A percentile compares a stretch with the other conserved stretches of the same genome.
These are phyloP conservation scores for Helotiales sp. DNA, from an alignment of 2,329 filamentous ascomycete species.

Conservation along the genomic window DNA sequence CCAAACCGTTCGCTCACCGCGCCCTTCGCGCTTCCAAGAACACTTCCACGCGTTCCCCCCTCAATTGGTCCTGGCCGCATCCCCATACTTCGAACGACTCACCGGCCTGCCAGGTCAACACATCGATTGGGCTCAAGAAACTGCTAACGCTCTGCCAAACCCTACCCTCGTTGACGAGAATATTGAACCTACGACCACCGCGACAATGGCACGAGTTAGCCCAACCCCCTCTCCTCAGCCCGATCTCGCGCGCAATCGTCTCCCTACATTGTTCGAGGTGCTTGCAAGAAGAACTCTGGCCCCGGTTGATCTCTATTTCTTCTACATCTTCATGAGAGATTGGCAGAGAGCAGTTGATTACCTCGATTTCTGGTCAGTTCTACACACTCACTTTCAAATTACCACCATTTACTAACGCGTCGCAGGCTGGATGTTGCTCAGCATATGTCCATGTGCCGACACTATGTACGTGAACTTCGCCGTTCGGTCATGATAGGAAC, in stretches of 20 bases:
- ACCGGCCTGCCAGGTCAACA: too few species aligned
- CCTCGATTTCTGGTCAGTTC: slow-evolving; percentile 88
- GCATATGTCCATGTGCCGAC: slow-evolving; percentile 95
- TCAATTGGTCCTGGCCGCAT: too few species aligned
- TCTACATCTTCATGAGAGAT: slow-evolving; percentile 99
- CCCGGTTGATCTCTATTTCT: slow-evolving; percentile 95
- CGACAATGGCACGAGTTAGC: slow-evolving; percentile 24
- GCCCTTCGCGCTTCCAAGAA: too few species aligned
- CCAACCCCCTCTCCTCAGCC: slow-evolving; percentile 54
- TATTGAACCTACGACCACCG: not conserved
- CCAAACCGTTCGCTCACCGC: too few species aligned
- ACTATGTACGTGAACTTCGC: slow-evolving; percentile 94
- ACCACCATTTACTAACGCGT: slow-evolving; percentile 7
- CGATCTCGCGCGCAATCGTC: slow-evolving; percentile 71
- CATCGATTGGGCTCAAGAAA: too few species aligned
- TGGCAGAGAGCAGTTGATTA: slow-evolving; percentile 98
- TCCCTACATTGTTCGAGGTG: slow-evolving; percentile 95
- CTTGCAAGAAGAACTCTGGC: slow-evolving; percentile 90
- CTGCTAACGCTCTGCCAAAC: too few species aligned
- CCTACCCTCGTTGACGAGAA: too few species aligned
- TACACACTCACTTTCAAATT: not conserved
- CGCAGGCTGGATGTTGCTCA: slow-evolving; percentile 96
- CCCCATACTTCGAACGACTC: too few species aligned
- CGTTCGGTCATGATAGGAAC: slow-evolving; percentile 91
- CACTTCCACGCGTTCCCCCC: too few species aligned